Conservation (phyloP, 202 grass and related monocot species). For the Brachypodium distachyon region DNA sequence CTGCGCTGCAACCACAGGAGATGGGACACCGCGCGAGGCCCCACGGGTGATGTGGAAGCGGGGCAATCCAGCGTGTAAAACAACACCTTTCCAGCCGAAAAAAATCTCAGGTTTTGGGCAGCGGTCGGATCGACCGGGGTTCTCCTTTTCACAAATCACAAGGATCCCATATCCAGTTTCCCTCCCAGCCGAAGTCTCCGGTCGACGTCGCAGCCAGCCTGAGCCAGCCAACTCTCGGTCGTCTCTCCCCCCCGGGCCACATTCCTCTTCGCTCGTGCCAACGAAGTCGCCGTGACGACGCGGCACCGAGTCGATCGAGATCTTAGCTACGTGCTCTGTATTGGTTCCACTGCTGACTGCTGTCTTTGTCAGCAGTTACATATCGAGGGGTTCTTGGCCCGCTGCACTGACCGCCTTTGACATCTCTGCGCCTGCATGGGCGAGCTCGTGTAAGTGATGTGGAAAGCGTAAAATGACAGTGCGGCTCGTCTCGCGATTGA, state of each 20-base stretch:
- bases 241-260: too few species aligned
- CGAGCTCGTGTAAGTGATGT: background rate
- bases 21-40: background rate
- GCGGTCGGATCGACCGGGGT: background rate
- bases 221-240: background rate
- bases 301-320: too few species aligned
- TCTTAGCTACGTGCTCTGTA: background rate
- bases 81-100: constrained; percentile 13
- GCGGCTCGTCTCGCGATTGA: background rate
- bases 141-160: background rate
- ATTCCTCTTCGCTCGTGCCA: too few species aligned
- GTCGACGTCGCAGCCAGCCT: background rate
- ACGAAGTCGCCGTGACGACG: too few species aligned
- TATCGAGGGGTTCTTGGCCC: background rate
- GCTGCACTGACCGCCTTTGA: background rate
- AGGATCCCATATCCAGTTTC: constrained; percentile 3
- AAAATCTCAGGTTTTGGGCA: background rate
- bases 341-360: background rate
- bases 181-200: constrained; percentile 26
- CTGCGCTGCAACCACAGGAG: background rate
- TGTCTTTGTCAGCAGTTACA: constrained; percentile 19
- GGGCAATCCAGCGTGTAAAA: constrained; percentile 54
- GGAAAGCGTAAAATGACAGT: background rate
- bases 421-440: background rate
- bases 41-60: constrained; percentile 23